Conservation (phyloP, 805 yeast genomes). For the Yarrowia sp. region DNA sequence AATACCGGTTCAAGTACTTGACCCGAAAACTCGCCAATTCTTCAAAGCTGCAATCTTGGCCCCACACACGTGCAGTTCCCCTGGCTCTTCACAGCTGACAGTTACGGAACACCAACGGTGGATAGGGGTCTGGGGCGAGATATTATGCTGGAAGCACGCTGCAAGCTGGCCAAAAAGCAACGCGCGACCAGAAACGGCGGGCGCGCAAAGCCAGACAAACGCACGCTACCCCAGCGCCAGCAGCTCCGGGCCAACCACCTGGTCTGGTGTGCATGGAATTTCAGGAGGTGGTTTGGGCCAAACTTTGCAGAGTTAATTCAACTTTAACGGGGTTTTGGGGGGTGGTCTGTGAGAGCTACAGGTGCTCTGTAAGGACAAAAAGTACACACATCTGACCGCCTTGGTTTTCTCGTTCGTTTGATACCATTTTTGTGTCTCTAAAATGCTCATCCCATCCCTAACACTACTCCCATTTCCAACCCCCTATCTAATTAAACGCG, state of each 20-base stretch:
- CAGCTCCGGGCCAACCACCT: slow-evolving; percentile 30
- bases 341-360: neutral
- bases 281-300: slow-evolving; percentile 28
- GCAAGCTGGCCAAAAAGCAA: too few relatives aligned
- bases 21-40: too few relatives aligned
- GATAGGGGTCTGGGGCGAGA: slow-evolving; percentile 11
- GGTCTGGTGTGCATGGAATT: slow-evolving; percentile 30
- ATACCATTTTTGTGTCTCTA: too few relatives aligned
- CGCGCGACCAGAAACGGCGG: too few relatives aligned
- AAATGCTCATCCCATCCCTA: too few relatives aligned
- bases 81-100: neutral
- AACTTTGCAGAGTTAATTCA: slow-evolving; percentile 18
- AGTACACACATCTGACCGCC: too few relatives aligned
- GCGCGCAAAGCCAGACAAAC: neutral
- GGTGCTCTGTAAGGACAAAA: neutral
- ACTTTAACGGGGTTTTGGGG: slow-evolving; percentile 13
- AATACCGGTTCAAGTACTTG: too few relatives aligned
- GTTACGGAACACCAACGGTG: neutral
- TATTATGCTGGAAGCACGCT: slow-evolving; percentile 2
- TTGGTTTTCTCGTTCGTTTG: too few relatives aligned
- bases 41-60: slow-evolving; percentile 11
- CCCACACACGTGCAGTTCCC: slow-evolving; percentile 26
- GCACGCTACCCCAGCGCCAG: slow-evolving; percentile 15
- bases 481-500: slow-evolving; percentile 36
- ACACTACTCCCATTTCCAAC: too few relatives aligned